A percentile compares a stretch with the other conserved stretches of the same genome.
Conservation (phyloP, 306 rosid genomes). For the Pterocarpus santalinus region DNA sequence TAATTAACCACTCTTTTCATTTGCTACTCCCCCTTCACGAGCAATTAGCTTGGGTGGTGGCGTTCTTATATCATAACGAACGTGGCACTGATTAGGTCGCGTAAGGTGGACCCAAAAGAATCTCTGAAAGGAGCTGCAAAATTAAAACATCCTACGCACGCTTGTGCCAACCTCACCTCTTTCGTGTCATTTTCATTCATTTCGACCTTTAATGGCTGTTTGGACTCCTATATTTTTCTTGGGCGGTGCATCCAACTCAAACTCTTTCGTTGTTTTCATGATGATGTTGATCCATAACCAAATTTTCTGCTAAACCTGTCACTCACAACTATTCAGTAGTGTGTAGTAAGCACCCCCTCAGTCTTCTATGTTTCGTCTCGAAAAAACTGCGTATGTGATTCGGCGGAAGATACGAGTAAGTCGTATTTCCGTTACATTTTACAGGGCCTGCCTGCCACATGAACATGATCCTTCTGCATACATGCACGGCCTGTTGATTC, state of each 20-base stretch:
- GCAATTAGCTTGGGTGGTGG: not conserved
- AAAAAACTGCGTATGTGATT: too few species aligned
- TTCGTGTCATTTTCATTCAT: not conserved
- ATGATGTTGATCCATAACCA: conserved; percentile 13
- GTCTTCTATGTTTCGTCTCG: too few species aligned
- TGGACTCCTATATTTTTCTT: not conserved
- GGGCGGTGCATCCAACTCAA: conserved; percentile 13
- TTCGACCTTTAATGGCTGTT: not conserved
- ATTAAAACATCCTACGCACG: not conserved
- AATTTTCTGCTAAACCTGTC: too few species aligned
- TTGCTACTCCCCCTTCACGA: too few species aligned
- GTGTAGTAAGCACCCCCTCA: too few species aligned
- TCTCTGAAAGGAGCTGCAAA: not conserved
- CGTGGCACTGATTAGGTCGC: not conserved
- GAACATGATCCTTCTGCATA: too few species aligned
- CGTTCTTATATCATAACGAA: not conserved
- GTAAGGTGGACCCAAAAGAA: not conserved
- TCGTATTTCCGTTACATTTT: too few species aligned
- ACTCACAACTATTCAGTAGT: too few species aligned
- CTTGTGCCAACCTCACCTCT: not conserved
- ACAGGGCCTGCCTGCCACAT: too few species aligned
- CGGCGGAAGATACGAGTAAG: too few species aligned
- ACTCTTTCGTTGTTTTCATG: not conserved
- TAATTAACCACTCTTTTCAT: too few species aligned
- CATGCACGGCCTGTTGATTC: too few species aligned